phyloP scores from a whole-genome alignment of 768 basidiomycete genomes.

The Hypholoma fasciculare region DNA sequence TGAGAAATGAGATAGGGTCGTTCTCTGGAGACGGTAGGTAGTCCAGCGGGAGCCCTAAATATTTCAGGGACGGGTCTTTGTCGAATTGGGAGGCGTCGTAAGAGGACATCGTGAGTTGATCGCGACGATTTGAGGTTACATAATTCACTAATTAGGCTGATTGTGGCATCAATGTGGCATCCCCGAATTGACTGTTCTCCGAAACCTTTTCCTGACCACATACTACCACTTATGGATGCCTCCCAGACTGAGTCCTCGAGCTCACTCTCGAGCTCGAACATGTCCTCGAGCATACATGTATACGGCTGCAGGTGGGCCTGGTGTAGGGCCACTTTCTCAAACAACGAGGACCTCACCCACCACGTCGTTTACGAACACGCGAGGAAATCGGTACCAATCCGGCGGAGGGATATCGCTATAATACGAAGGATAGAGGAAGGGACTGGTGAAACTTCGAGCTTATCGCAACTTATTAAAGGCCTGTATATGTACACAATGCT shows the following conservation, averaged over 20 bases:
- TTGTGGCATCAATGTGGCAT: neutral
- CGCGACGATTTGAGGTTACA: neutral
- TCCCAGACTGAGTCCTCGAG: neutral
- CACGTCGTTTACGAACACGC: slow-evolving; percentile 54
- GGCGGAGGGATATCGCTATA: slow-evolving; percentile 42
- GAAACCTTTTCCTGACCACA: too few species aligned
- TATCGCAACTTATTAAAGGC: slow-evolving; percentile 7
- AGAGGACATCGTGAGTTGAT: neutral
- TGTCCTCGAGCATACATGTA: slow-evolving; percentile 10
- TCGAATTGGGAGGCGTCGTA: slow-evolving; percentile 26
- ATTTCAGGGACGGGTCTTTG: slow-evolving; percentile 34
- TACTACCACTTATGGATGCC: neutral
- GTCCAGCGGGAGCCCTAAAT: slow-evolving; percentile 58
- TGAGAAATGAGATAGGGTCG: slow-evolving; percentile 65
- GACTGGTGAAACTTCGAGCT: slow-evolving; percentile 35
- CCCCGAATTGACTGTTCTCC: too few species aligned
- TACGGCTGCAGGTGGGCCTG: slow-evolving; percentile 53
- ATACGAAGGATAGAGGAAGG: slow-evolving; percentile 46
- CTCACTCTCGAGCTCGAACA: neutral
- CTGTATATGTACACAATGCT: neutral
- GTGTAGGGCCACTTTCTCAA: slow-evolving; percentile 45
- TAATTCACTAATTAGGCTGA: neutral
- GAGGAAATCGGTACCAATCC: slow-evolving; percentile 40
- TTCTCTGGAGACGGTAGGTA: slow-evolving; percentile 60
- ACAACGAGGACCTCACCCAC: slow-evolving; percentile 34